These are phyloP conservation scores for Plenodomus biglobosus DNA, from an alignment of 2,329 filamentous ascomycete genomes.

Conservation along the genomic window DNA sequence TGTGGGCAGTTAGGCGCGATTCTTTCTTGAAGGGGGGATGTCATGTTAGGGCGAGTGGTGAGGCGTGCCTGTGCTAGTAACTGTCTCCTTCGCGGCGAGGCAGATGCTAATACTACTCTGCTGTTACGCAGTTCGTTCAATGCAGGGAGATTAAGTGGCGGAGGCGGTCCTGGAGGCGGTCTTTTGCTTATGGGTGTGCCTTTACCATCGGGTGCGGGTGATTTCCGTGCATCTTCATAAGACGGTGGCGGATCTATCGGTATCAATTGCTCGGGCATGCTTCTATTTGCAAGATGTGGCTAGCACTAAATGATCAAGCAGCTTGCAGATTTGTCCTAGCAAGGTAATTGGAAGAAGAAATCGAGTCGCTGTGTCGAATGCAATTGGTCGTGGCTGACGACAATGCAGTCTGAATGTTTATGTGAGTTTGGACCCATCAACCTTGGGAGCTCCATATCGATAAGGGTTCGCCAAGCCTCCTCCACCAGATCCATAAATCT, in stretches of 20 bases:
- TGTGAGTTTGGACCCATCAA: no score
- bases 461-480: no score
- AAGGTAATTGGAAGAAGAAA: no score
- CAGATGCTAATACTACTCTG: slow-evolving; percentile 85
- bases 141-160: slow-evolving; percentile 77
- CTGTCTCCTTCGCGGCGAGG: slow-evolving; percentile 80
- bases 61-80: slow-evolving; percentile 69
- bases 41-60: neutral
- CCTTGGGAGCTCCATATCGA: no score
- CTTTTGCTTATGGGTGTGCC: slow-evolving; percentile 16
- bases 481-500: no score
- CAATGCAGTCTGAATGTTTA: no score
- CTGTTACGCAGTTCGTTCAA: slow-evolving; percentile 74
- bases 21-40: neutral
- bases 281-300: slow-evolving; percentile 22
- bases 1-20: neutral
- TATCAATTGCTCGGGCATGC: slow-evolving; percentile 17
- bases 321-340: no score
- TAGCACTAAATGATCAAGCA: no score
- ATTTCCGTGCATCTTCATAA: slow-evolving; percentile 44
- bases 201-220: slow-evolving; percentile 19
- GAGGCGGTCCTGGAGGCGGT: slow-evolving; percentile 48
- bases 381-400: no score
- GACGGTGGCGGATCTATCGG: slow-evolving; percentile 49
- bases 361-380: no score